phyloP scores from a whole-genome alignment of 768 basidiomycete genomes.

The Trametes villosa region DNA sequence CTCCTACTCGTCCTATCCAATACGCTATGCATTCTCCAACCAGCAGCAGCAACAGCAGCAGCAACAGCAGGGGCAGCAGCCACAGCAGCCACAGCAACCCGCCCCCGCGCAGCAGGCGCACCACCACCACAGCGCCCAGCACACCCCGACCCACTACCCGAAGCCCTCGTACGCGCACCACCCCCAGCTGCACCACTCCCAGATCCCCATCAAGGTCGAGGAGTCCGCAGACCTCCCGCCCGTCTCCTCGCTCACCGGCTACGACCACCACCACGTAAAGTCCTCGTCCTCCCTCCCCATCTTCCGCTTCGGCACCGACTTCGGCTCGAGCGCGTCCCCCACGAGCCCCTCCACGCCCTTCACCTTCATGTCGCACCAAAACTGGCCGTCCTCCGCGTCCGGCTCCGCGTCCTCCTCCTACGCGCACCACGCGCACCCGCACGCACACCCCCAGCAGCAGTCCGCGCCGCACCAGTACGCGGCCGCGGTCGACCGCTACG shows the following conservation, averaged over 20 bases:
- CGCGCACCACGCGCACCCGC: conserved; percentile 26
- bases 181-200: conserved; percentile 17
- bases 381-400: conserved; percentile 21
- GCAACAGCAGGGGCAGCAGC: too few relatives aligned
- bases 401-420: conserved; percentile 27
- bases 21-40: conserved; percentile 23
- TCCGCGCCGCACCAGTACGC: conserved; percentile 10
- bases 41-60: conserved; percentile 21
- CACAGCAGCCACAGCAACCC: not conserved
- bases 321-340: conserved; percentile 23
- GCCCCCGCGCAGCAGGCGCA: conserved; percentile 4
- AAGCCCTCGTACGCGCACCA: conserved; percentile 16
- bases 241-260: conserved; percentile 16
- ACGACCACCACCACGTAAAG: conserved; percentile 22
- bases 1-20: conserved; percentile 21
- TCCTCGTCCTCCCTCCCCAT: conserved; percentile 17
- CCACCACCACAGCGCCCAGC: not conserved
- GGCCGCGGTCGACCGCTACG: conserved; percentile 24
- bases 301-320: conserved; percentile 28
- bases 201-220: conserved; percentile 29
- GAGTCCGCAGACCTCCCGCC: conserved; percentile 28
- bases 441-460: conserved; percentile 5
- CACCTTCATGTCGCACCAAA: conserved; percentile 33
- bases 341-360: conserved; percentile 28
- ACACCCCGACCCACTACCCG: conserved; percentile 16